Conservation (phyloP, 352 stramenopile species). For the Phytophthora pluvialis region DNA sequence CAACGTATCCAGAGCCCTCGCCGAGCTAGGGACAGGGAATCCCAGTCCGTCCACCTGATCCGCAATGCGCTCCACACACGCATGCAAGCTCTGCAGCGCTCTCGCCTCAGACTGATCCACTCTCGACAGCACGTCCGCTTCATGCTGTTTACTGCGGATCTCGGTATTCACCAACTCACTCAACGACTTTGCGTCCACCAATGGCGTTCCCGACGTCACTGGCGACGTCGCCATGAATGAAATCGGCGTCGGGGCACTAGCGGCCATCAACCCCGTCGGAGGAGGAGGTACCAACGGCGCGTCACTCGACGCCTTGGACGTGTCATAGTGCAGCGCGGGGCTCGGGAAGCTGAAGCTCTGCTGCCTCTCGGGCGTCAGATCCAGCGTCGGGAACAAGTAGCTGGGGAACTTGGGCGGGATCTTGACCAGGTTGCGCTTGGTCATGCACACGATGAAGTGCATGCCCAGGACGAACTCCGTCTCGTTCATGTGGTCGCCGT, state of each 20-base stretch:
- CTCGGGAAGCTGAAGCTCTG: slow-evolving; percentile 20
- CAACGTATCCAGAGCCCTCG: slow-evolving; percentile 54
- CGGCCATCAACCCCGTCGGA: not conserved
- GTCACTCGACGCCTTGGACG: slow-evolving; percentile 14
- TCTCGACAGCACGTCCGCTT: slow-evolving; percentile 32
- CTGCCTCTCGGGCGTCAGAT: slow-evolving; percentile 39
- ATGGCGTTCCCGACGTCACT: slow-evolving; percentile 14
- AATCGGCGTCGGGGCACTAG: not conserved
- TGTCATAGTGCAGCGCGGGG: slow-evolving; percentile 10
- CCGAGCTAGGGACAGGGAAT: slow-evolving; percentile 49
- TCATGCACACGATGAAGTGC: slow-evolving; percentile 85
- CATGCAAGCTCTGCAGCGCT: slow-evolving; percentile 50
- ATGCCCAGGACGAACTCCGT: slow-evolving; percentile 75
- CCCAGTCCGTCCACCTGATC: slow-evolving; percentile 57
- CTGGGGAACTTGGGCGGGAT: slow-evolving; percentile 57
- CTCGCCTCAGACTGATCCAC: slow-evolving; percentile 45
- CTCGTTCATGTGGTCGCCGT: slow-evolving; percentile 45
- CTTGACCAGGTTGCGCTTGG: slow-evolving; percentile 62
- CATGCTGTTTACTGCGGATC: slow-evolving; percentile 45
- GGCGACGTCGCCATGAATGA: slow-evolving; percentile 9
- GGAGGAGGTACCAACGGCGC: slow-evolving; percentile 7
- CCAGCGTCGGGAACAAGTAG: slow-evolving; percentile 70
- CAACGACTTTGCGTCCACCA: slow-evolving; percentile 47
- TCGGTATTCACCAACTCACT: slow-evolving; percentile 48
- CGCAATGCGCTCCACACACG: slow-evolving; percentile 47